Conservation (phyloP, 2,329 filamentous ascomycete genomes). For the Harringtonia lauricola region DNA sequence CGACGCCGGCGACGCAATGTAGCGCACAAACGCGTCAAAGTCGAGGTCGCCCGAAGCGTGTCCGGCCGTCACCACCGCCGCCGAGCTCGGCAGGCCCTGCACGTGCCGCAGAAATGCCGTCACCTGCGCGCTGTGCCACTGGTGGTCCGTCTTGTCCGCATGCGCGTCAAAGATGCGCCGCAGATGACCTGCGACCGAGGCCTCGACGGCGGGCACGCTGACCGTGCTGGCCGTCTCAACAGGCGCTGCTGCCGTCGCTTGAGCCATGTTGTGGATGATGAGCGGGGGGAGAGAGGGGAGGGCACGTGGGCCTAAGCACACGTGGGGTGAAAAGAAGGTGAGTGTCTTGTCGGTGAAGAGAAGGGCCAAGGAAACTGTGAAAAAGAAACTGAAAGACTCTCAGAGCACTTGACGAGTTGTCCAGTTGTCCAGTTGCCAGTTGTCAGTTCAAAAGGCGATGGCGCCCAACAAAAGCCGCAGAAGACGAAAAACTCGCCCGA, state of each 20-base stretch:
- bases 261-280: too few relatives aligned
- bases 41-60: constrained; percentile 28
- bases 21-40: constrained; percentile 37
- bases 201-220: constrained; percentile 19
- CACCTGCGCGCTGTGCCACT: constrained; percentile 35
- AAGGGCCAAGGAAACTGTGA: too few relatives aligned
- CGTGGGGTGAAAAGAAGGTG: too few relatives aligned
- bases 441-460: too few relatives aligned
- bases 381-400: too few relatives aligned
- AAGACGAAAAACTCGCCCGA: too few relatives aligned
- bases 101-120: constrained; percentile 33
- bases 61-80: constrained; percentile 14
- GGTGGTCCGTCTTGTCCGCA: constrained; percentile 24
- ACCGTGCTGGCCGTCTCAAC: background rate
- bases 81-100: constrained; percentile 27
- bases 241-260: background rate
- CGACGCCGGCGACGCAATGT: constrained; percentile 41
- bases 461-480: too few relatives aligned
- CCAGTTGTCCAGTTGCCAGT: too few relatives aligned
- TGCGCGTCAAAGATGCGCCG: constrained; percentile 34
- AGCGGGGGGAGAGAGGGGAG: too few relatives aligned
- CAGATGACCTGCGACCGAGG: constrained; percentile 29
- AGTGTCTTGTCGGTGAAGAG: too few relatives aligned
- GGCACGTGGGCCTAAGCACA: too few relatives aligned
- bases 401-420: too few relatives aligned